Conservation (phyloP, 176 grass and related monocot genomes). For the Juncus inflexus region DNA sequence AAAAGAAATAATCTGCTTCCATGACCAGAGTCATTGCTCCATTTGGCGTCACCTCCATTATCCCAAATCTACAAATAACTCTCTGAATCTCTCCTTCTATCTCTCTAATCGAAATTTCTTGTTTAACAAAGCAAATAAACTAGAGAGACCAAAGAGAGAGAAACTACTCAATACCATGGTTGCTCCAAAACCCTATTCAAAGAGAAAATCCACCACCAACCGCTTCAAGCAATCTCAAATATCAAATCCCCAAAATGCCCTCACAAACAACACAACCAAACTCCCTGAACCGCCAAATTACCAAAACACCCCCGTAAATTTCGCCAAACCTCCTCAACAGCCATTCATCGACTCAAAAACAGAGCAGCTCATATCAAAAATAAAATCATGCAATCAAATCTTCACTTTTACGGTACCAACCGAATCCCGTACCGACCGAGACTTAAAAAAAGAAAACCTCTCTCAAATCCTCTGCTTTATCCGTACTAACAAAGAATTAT, state of each 20-base stretch:
- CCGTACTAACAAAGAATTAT: conserved; percentile 13
- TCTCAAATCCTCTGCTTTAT: conserved; percentile 46
- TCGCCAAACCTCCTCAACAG: conserved; percentile 11
- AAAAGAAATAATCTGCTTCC: too few species aligned
- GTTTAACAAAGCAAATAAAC: too few species aligned
- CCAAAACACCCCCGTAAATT: conserved; percentile 6
- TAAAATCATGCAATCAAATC: conserved; percentile 38
- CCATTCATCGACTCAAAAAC: conserved; percentile 41
- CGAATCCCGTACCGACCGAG: conserved; percentile 30
- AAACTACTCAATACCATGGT: too few species aligned
- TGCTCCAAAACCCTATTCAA: too few species aligned
- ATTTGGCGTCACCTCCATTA: neutral
- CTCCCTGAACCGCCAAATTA: conserved; percentile 27
- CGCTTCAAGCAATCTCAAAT: neutral
- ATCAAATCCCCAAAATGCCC: too few species aligned
- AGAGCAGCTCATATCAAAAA: conserved; percentile 54
- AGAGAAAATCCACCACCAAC: too few species aligned
- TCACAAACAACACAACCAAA: too few species aligned
- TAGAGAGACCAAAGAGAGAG: neutral
- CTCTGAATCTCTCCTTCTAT: too few species aligned
- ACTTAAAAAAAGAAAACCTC: conserved; percentile 46
- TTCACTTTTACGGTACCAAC: conserved; percentile 47
- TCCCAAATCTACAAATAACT: too few species aligned
- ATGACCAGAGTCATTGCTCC: too few species aligned
- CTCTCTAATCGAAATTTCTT: too few species aligned